Base-by-base conservation (phyloP, 192 early-diverging fungal genomes). In the Backusella morwellensis region DNA sequence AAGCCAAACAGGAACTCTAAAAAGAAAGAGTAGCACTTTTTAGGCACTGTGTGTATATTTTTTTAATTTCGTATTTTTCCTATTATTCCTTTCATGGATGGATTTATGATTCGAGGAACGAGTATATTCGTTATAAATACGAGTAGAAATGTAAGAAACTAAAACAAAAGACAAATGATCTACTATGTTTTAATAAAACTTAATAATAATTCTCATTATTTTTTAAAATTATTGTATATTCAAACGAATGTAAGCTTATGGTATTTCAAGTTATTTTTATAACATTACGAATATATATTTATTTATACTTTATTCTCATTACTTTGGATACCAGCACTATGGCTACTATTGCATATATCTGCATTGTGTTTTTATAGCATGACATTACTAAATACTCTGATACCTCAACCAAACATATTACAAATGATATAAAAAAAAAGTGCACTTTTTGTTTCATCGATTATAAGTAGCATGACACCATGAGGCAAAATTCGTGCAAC, bases 401-500 rank as follows among this genome's bases (percentile, higher is more conserved):
- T 14, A 63, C 0, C 29, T 63, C 8, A 32, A 32, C 32, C 32
- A 32, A 3, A 1, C 0, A 32, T 32, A 32, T 32, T 32, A 32
- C 32, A 32, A 32, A 32, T 32, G 2, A 32, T 32, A 32, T 63
- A 63, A 4, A 63, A 29, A 59, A 12, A 14, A 63, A 9, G 0
- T 12, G 0, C 4, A 9, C 4, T 9, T 63, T 4, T 63, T 32
- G 32, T 63, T 63, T 29, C 23, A 63, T 63, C 56, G 56, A 63
- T 63, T 29, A 63, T 63, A 63, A 63, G 21, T 26, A 63, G 11
- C 56, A 63, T 63, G 56, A 63, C 8, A 59, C 23, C 54, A 63
- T n/a, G 56, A 40, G 56, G 56, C 56, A 29, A 63, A 29, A 63
- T 63, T 63, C 23, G 56, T 63, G 56, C 56, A 63, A 63, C 56